A percentile compares a stretch with the other conserved stretches of the same genome.
Evolutionary conservation across 129 eudicot genomes (phyloP).

Genomic region (Kitagawia praeruptora): DNA sequence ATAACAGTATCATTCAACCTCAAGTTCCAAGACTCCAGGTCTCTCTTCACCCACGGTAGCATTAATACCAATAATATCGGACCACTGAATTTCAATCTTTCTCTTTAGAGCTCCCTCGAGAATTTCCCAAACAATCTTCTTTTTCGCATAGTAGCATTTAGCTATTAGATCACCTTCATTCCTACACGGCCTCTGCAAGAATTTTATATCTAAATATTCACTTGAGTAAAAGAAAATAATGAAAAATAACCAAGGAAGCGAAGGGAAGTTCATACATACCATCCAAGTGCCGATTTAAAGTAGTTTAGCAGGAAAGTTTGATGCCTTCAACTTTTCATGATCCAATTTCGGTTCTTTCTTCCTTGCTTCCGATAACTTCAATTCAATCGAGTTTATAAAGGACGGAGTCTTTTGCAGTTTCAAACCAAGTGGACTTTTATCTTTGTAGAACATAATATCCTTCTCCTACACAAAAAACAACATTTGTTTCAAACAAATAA

Average conservation of each 20-base stretch:
- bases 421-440: constrained; percentile 48
- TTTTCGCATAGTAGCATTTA: constrained; percentile 55
- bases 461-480: constrained; percentile 10
- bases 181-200: constrained; percentile 31
- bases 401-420: constrained; percentile 41
- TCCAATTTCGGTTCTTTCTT: constrained; percentile 2
- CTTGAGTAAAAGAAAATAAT: background rate
- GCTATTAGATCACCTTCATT: constrained; percentile 69
- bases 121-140: constrained; percentile 76
- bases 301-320: constrained; percentile 39
- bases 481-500: background rate
- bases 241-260: background rate
- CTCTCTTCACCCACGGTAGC: constrained; percentile 24
- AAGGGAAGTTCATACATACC: constrained; percentile 22
- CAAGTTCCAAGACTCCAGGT: constrained; percentile 42
- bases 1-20: constrained; percentile 23
- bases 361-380: constrained; percentile 26
- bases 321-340: constrained; percentile 52
- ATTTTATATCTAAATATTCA: background rate
- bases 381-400: constrained; percentile 27
- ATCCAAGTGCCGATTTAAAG: constrained; percentile 61
- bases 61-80: constrained; percentile 48
- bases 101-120: constrained; percentile 61
- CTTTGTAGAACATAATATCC: constrained; percentile 10
- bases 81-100: constrained; percentile 80